Conservation (phyloP, 257 asterid species). For the Linaria vulgaris region DNA sequence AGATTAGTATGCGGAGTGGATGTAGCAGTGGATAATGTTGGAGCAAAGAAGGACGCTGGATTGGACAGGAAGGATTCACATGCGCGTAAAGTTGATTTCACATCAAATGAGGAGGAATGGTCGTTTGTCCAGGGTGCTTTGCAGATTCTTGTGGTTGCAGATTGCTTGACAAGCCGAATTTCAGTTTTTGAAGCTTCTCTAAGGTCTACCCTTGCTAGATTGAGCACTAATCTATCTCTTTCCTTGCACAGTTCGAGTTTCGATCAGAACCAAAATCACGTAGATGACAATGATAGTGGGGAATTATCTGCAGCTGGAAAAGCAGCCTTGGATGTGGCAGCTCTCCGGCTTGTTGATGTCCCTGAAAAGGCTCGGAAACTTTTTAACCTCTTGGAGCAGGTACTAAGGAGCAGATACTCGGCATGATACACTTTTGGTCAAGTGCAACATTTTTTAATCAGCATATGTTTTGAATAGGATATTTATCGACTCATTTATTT, state of each 20-base stretch:
- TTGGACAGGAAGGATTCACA: constrained; percentile 72
- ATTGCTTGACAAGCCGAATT: constrained; percentile 80
- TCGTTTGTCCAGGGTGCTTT: constrained; percentile 96
- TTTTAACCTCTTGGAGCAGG: constrained; percentile 91
- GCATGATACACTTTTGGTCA: neutral
- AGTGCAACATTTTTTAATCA: neutral
- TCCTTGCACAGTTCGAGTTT: constrained; percentile 61
- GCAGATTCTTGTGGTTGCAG: constrained; percentile 94
- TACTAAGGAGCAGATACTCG: constrained; percentile 88
- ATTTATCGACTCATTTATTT: neutral
- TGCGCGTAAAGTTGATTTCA: constrained; percentile 65
- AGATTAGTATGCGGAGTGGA: constrained; percentile 90
- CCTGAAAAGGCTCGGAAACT: constrained; percentile 95
- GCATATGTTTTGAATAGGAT: constrained; percentile 15
- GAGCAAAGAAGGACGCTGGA: constrained; percentile 71
- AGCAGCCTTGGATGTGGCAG: constrained; percentile 89
- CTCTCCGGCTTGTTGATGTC: constrained; percentile 71
- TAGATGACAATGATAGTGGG: constrained; percentile 57
- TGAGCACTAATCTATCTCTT: constrained; percentile 77
- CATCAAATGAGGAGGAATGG: constrained; percentile 94
- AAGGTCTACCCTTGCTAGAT: constrained; percentile 90
- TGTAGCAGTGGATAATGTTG: constrained; percentile 41
- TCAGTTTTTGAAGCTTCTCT: constrained; percentile 97
- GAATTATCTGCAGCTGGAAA: constrained; percentile 74
- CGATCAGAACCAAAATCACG: constrained; percentile 58